Evolutionary conservation across 441 rosid genomes (phyloP).

Genomic region (Corymbia calophylla): DNA sequence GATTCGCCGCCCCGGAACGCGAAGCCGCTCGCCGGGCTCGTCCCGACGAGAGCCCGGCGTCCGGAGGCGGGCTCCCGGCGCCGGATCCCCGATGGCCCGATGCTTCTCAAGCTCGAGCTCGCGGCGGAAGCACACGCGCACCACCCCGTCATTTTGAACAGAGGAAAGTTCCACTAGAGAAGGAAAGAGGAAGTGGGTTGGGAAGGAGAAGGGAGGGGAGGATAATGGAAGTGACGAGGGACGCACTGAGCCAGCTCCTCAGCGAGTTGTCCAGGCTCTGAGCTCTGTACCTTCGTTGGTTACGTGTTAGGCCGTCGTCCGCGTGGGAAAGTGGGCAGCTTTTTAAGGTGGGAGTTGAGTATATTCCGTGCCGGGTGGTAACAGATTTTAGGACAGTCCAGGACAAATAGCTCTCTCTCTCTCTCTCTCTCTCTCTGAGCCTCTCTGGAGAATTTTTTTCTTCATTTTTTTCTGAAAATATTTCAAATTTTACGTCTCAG

Average conservation of each 20-base stretch:
- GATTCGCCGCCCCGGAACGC: constrained; percentile 34
- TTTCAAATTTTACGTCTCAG: too few relatives aligned
- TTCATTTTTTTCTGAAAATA: too few relatives aligned
- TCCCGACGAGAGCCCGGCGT: neutral
- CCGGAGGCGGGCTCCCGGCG: neutral
- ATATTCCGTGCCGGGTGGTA: neutral
- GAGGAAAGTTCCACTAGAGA: neutral
- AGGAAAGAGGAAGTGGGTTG: neutral
- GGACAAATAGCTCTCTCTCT: neutral
- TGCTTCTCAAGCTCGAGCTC: constrained; percentile 20
- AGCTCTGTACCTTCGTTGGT: neutral
- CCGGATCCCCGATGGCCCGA: constrained; percentile 1
- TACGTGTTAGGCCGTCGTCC: neutral
- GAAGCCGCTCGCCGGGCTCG: constrained; percentile 4
- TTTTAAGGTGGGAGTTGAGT: neutral
- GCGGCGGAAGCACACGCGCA: constrained; percentile 48
- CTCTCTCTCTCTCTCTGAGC: neutral
- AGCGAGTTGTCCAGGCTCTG: neutral
- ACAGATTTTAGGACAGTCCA: neutral
- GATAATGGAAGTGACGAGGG: neutral
- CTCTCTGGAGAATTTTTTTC: neutral
- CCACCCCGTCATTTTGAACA: constrained; percentile 31
- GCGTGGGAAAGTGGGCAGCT: neutral
- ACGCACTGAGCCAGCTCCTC: neutral
- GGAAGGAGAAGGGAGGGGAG: neutral